A percentile compares a stretch with the other conserved stretches of the same genome.
Conservation (phyloP, 305 asterid species). For the Fraxinus latifolia region DNA sequence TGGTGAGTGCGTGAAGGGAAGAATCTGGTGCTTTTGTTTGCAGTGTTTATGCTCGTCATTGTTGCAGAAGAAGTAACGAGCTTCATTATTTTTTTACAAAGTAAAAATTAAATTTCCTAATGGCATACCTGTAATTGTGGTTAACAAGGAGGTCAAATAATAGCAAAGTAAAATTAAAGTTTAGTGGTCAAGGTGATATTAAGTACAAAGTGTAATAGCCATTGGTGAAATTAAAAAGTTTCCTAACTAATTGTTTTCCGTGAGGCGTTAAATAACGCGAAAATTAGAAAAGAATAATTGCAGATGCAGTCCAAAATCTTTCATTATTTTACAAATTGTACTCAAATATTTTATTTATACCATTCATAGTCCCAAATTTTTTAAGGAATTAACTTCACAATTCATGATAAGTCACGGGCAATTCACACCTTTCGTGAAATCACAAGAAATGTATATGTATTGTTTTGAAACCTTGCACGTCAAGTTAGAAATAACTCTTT, state of each 20-base stretch:
- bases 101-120: background rate
- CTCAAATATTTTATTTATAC: too few relatives aligned
- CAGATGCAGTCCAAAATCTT: too few relatives aligned
- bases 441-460: too few relatives aligned
- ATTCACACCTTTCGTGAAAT: background rate
- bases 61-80: background rate
- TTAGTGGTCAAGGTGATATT: background rate
- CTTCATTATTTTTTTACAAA: background rate
- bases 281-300: too few relatives aligned
- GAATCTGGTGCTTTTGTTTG: conserved; percentile 42
- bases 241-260: too few relatives aligned
- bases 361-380: background rate
- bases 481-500: background rate
- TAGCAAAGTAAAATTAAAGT: background rate
- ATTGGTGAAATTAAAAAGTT: background rate
- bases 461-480: background rate
- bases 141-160: background rate
- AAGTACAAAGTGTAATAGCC: background rate
- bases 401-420: background rate
- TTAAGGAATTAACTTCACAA: background rate
- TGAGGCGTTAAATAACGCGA: too few relatives aligned
- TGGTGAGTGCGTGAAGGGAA: conserved; percentile 33
- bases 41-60: conserved; percentile 50
- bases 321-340: too few relatives aligned
- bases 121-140: background rate